A percentile compares a stretch with the other conserved stretches of the same genome.
phyloP scores from a whole-genome alignment of 495 filamentous ascomycete genomes.

The Trichoderma asperelloides region DNA sequence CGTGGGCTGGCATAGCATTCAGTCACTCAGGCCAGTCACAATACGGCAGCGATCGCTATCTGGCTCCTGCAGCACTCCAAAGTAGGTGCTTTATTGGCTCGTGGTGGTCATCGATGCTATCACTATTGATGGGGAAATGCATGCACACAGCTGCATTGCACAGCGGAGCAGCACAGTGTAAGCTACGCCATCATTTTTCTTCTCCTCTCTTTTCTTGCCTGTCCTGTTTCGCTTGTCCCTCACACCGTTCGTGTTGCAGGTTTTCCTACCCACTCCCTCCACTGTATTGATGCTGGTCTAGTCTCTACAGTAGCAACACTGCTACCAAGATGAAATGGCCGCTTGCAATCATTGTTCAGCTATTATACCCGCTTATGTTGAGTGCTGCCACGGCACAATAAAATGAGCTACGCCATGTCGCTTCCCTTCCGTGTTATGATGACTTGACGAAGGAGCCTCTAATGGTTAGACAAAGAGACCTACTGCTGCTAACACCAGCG shows the following conservation, averaged over 20 bases:
- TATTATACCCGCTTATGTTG: neutral
- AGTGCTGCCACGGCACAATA: neutral
- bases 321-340: neutral
- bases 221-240: neutral
- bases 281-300: neutral
- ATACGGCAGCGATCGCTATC: neutral
- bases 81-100: neutral
- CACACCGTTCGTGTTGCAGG: neutral
- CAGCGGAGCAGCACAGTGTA: constrained; percentile 1
- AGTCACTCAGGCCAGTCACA: neutral
- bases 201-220: too few species aligned
- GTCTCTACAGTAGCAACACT: neutral
- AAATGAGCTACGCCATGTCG: neutral
- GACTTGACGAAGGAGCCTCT: neutral
- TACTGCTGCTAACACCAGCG: too few species aligned
- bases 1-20: neutral
- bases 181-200: neutral
- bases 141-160: constrained; percentile 1
- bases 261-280: neutral
- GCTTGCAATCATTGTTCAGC: neutral
- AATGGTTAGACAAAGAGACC: neutral
- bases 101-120: neutral
- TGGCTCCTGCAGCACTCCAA: neutral
- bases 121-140: constrained; percentile 1
- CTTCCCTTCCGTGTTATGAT: neutral